A percentile compares a stretch with the other conserved stretches of the same genome.
Evolutionary conservation across 208 protist species (phyloP).

Genomic region (Crithidia thermophila): DNA sequence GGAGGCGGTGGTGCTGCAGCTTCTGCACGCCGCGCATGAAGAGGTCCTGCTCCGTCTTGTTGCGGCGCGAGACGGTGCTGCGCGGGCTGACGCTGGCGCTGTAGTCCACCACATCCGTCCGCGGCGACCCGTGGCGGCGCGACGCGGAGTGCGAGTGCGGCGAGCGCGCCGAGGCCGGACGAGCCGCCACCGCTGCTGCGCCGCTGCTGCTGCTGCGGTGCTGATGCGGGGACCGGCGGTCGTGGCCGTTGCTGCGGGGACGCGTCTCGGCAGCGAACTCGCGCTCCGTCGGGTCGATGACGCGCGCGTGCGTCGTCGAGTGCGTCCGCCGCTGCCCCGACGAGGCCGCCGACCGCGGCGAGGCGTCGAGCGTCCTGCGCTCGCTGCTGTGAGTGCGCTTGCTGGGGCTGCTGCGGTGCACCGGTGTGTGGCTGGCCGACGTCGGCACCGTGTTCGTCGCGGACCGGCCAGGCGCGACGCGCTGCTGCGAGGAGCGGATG

Average conservation of each 20-base stretch:
- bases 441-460: not conserved
- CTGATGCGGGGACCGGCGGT: too few species aligned
- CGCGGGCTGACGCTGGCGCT: conserved; percentile 34
- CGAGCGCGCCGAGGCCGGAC: conserved; percentile 8
- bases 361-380: not conserved
- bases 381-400: conserved; percentile 9
- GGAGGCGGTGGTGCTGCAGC: conserved; percentile 81
- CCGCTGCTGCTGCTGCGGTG: conserved; percentile 15
- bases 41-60: conserved; percentile 41
- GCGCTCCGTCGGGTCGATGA: conserved; percentile 31
- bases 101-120: conserved; percentile 18
- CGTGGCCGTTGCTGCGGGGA: conserved; percentile 8
- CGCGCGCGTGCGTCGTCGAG: conserved; percentile 16
- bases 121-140: conserved; percentile 12
- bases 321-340: not conserved
- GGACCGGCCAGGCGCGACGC: conserved; percentile 22
- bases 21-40: conserved; percentile 68
- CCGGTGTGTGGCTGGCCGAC: not conserved
- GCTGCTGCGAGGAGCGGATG: conserved; percentile 35
- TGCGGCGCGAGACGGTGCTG: conserved; percentile 26
- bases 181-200: too few species aligned
- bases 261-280: conserved; percentile 26
- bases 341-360: not conserved
- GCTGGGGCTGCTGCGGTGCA: conserved; percentile 20
- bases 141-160: conserved; percentile 6